Conservation (phyloP, 208 protist genomes). For the Trypanosoma cruzi region DNA sequence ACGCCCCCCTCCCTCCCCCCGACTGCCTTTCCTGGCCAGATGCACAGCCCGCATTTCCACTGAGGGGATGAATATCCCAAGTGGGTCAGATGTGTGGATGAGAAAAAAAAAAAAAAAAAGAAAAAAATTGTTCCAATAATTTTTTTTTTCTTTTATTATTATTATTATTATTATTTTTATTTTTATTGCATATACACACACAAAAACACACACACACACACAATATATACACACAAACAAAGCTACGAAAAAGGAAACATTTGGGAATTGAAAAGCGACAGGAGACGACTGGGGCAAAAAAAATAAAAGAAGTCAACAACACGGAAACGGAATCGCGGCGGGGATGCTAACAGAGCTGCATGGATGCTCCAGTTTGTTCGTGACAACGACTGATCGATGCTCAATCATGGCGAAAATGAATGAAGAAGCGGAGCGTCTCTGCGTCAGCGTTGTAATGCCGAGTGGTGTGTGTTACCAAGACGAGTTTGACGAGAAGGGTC, state of each 20-base stretch:
- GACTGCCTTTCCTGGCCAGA: too few relatives aligned
- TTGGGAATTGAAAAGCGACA: background rate
- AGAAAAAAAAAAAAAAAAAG: constrained; percentile 10
- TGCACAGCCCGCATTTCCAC: background rate
- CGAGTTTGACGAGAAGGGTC: constrained; percentile 45
- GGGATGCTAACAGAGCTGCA: constrained; percentile 57
- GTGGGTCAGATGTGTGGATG: background rate
- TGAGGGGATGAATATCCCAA: background rate
- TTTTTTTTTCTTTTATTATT: constrained; percentile 3
- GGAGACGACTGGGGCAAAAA: constrained; percentile 16
- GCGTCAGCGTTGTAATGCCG: constrained; percentile 41
- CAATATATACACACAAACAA: too few relatives aligned
- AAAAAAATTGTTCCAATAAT: background rate
- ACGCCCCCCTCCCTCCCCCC: too few relatives aligned
- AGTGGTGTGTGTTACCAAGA: constrained; percentile 47
- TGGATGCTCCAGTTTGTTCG: constrained; percentile 50
- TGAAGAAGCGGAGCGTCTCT: constrained; percentile 46
- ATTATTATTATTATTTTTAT: constrained; percentile 16
- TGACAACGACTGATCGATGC: constrained; percentile 37
- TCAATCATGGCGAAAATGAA: constrained; percentile 71
- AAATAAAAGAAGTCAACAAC: constrained; percentile 15
- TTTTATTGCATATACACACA: constrained; percentile 6
- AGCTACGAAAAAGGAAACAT: too few relatives aligned
- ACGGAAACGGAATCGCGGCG: background rate
- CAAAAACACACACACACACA: too few relatives aligned